Conservation (phyloP, 352 stramenopile genomes). For the Phytophthora colocasiae region DNA sequence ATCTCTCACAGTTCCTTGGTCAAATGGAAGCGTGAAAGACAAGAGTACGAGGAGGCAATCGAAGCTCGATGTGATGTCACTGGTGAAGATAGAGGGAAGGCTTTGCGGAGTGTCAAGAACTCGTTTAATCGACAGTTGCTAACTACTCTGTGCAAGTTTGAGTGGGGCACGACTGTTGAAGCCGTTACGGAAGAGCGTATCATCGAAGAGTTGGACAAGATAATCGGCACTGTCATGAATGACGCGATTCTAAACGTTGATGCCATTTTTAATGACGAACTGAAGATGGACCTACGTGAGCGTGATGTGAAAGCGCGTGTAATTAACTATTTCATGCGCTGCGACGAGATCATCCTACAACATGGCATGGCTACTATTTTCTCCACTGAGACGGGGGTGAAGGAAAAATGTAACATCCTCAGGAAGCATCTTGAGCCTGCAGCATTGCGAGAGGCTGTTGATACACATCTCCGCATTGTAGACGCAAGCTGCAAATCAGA, state of each 20-base stretch:
- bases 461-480: constrained; percentile 16
- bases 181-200: constrained; percentile 15
- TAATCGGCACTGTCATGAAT: constrained; percentile 29
- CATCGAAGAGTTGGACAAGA: constrained; percentile 17
- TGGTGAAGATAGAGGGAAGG: constrained; percentile 16
- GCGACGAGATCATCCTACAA: constrained; percentile 27
- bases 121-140: constrained; percentile 28
- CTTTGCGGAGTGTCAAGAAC: constrained; percentile 18
- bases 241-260: constrained; percentile 1
- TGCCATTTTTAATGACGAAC: not conserved
- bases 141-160: too few relatives aligned
- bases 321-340: constrained; percentile 36
- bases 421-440: constrained; percentile 1
- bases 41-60: constrained; percentile 29
- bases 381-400: constrained; percentile 7
- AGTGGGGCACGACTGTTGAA: too few relatives aligned
- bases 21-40: constrained; percentile 28
- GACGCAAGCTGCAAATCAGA: constrained; percentile 3
- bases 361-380: constrained; percentile 26
- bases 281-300: constrained; percentile 28
- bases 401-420: constrained; percentile 22
- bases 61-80: constrained; percentile 13
- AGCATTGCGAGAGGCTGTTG: constrained; percentile 1
- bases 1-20: constrained; percentile 22
- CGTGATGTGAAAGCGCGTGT: constrained; percentile 4